Percentiles rank a stretch among this genome's conserved stretches.
phyloP scores from a whole-genome alignment of 1,139 yeast genomes.

The Magnusiomyces suaveolens region DNA sequence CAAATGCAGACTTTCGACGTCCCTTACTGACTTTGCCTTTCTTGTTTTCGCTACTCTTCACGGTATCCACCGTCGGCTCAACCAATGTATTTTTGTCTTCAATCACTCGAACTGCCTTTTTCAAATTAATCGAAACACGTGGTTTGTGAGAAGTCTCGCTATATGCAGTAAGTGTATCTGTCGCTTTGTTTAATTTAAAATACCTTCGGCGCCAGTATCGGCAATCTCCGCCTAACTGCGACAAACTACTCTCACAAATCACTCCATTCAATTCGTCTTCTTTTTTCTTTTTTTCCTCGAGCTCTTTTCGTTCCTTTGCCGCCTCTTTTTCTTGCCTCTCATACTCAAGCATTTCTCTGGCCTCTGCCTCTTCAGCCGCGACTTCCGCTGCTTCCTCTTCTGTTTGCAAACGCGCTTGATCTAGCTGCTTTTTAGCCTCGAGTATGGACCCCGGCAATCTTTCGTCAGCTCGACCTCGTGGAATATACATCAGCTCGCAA shows the following conservation, averaged over 20 bases:
- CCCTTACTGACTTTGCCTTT: slow-evolving; percentile 16
- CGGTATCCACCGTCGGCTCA: slow-evolving; percentile 22
- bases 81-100: slow-evolving; percentile 22
- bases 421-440: slow-evolving; percentile 32
- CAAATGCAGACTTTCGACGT: slow-evolving; percentile 27
- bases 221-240: slow-evolving; percentile 74
- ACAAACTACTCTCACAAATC: slow-evolving; percentile 49
- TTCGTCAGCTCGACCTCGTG: slow-evolving; percentile 41
- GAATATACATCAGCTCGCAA: slow-evolving; percentile 62
- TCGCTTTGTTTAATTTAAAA: slow-evolving; percentile 49
- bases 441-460: slow-evolving; percentile 45
- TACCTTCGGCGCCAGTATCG: slow-evolving; percentile 52
- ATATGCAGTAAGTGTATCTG: slow-evolving; percentile 49
- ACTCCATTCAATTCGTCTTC: slow-evolving; percentile 4
- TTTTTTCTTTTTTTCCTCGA: not conserved
- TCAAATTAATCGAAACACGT: slow-evolving; percentile 59
- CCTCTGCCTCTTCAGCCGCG: not conserved
- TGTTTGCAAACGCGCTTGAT: not conserved
- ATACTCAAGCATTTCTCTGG: too few species aligned
- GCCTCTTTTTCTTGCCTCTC: slow-evolving; percentile 2
- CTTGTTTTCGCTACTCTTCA: slow-evolving; percentile 28
- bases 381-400: not conserved
- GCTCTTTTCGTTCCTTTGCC: not conserved
- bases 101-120: slow-evolving; percentile 44
- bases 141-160: slow-evolving; percentile 53